Base-by-base conservation (phyloP, 805 yeast species). In the Zygosaccharomyces gambellarensis region DNA sequence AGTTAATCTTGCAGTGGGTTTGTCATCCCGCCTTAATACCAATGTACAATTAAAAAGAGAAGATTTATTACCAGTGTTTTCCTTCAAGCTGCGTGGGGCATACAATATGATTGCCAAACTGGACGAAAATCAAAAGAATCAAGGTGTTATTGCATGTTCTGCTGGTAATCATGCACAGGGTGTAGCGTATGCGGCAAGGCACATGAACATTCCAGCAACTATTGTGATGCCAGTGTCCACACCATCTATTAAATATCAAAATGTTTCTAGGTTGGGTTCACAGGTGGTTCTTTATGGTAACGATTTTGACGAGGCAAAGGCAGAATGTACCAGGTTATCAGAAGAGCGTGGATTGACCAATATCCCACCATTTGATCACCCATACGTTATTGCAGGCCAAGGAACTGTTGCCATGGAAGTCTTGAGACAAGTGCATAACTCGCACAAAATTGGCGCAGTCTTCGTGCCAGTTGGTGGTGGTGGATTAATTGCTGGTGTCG, bases 81-180 rank as follows among this genome's bases (percentile, higher is more conserved):
- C 95, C 40, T 94, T 94, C 79, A 94, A 94, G 71, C 76, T 94
- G 52, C 83, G 99, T 67, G 99, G 99, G 51, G 99, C 99, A 14
- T 89, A 90, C 71, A 94, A 94, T 68, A 90, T 89, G 96, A 86
- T 94, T 60, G 95, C 98, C 31, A 87, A 92, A 60, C 70, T 94
- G 44, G 81, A 82, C 46, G 70, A 79, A n/a, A 46, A 64, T 6
- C 63, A 70, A 32, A 83, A 58, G 77, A 83, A 55, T 60, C 88
- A 66, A 75, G 99, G 99, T 59, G 97, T 94, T 48, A 86, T 95
- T 64, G 97, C 98, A 0, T 94, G 98, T 62, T 89, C 97, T 28
- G 99, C 99, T 3, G 99, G 99, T 31, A 94, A 94, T 69, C 99
- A 94, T 61, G 99, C 99, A 1, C 99, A 94, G 67, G 99, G 99